Evolutionary conservation across 352 stramenopile genomes (phyloP), one percentile per base, ranked within the genome.

Genomic region (Blastocystis sp.): DNA sequence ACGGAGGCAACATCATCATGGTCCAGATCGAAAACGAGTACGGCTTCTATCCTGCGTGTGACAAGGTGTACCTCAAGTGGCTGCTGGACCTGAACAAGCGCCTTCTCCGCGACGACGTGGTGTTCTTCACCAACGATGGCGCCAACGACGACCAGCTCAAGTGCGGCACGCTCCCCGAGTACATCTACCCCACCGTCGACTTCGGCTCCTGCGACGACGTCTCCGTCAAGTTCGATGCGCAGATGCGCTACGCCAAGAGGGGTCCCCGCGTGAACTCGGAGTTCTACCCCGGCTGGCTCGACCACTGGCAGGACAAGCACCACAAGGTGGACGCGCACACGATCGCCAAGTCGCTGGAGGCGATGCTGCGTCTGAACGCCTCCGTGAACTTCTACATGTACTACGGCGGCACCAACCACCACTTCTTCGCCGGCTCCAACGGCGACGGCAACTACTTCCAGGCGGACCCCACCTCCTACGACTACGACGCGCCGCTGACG

Each of bases 1-100:
- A 93, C 78, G 91, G 91, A 28, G 92, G 92, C n/a, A 88, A 76
- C 17, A 92, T 94, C 76, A 89, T 94, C 45, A 64, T 93, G 1
- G 90, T 88, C 24, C 92, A 94, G 87, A 91, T 94, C 76, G 92
- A 94, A 88, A 94, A 94, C 89, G 92, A 94, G 89, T 90, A 93
- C 64, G 91, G 91, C 45, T 82, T 80, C 64, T 90, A 91, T 42
- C 34, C 52, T 62, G 61, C 63, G 24, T 82, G 54, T 61, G 63
- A 89, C 11, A 89, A 82, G 45, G 40, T 43, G 24, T 90, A 91
- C 87, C 76, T 91, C 28, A 19, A 61, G 45, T 79, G 78, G 45
- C 89, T 91, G 34, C 40, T 90, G 38, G 62, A 87, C 24, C 45
- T 90, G n/a, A 68, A 69, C 62, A 69, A 74, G 65, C 28, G 90